phyloP scores from a whole-genome alignment of 2,329 filamentous ascomycete genomes.

The Xylariaceae sp. region DNA sequence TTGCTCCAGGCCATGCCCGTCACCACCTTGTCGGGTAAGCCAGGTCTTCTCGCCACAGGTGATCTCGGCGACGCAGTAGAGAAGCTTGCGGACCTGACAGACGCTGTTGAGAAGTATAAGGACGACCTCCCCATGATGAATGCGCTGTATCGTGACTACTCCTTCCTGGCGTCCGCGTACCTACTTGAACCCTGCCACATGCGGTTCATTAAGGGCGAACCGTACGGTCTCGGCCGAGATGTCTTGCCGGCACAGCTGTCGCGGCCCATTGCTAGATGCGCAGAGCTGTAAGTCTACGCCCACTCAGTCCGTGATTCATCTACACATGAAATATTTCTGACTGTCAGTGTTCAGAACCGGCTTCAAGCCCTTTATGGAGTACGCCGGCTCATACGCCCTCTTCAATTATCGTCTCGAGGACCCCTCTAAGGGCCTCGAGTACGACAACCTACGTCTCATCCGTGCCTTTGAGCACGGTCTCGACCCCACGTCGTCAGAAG shows the following conservation, averaged over 20 bases:
- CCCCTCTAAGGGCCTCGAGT: slow-evolving; percentile 53
- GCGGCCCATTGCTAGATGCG: slow-evolving; percentile 78
- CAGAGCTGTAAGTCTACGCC: slow-evolving; percentile 74
- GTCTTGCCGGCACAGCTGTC: slow-evolving; percentile 70
- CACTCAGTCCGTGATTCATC: slow-evolving; percentile 3
- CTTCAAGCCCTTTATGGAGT: slow-evolving; percentile 93
- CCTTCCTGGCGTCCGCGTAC: slow-evolving; percentile 85
- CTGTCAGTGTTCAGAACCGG: slow-evolving; percentile 48
- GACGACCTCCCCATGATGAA: slow-evolving; percentile 76
- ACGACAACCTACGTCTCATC: slow-evolving; percentile 73
- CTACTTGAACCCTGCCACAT: slow-evolving; percentile 88
- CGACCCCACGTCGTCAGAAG: slow-evolving; percentile 82
- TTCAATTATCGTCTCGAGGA: slow-evolving; percentile 63
- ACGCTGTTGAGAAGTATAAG: slow-evolving; percentile 66
- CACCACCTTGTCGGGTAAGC: slow-evolving; percentile 65
- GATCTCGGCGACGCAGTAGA: slow-evolving; percentile 70
- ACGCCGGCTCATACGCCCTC: slow-evolving; percentile 63
- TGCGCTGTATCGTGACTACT: slow-evolving; percentile 86
- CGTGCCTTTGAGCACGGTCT: slow-evolving; percentile 89
- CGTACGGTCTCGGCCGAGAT: slow-evolving; percentile 74
- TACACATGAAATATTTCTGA: slow-evolving; percentile 1
- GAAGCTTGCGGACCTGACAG: slow-evolving; percentile 74
- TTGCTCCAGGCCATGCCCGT: slow-evolving; percentile 52
- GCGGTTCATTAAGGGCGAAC: slow-evolving; percentile 63
- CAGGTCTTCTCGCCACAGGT: slow-evolving; percentile 72